Evolutionary conservation across 495 filamentous ascomycete species (phyloP).

Genomic region (Trichoderma orchidacearum): DNA sequence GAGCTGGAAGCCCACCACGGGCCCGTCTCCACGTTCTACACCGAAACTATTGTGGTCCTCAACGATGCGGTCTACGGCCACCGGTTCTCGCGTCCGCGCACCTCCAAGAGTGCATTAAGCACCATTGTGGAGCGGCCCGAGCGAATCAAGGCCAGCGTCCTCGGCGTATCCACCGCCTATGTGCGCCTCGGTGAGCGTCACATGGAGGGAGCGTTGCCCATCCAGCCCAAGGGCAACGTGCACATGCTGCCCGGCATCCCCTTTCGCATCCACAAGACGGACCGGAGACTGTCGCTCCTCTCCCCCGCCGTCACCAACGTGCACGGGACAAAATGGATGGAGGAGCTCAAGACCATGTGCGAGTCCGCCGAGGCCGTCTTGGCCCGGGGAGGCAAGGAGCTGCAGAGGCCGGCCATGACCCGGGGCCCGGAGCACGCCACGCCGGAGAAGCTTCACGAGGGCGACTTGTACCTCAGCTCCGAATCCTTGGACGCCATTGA

Average conservation of each 20-base stretch:
- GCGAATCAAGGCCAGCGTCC: slow-evolving; percentile 67
- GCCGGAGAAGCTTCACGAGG: slow-evolving; percentile 51
- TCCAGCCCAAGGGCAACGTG: slow-evolving; percentile 36
- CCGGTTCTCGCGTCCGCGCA: slow-evolving; percentile 69
- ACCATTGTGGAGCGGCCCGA: slow-evolving; percentile 88
- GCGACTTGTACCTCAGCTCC: slow-evolving; percentile 77
- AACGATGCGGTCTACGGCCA: slow-evolving; percentile 94
- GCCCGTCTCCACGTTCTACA: slow-evolving; percentile 23
- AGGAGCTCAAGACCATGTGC: slow-evolving; percentile 77
- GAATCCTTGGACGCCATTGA: slow-evolving; percentile 80
- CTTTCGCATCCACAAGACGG: slow-evolving; percentile 68
- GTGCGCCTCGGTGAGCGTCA: slow-evolving; percentile 74
- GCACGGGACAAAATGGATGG: slow-evolving; percentile 82
- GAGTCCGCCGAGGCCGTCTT: slow-evolving; percentile 60
- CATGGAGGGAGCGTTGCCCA: slow-evolving; percentile 51
- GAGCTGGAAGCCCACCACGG: slow-evolving; percentile 53
- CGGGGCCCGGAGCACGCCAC: slow-evolving; percentile 30
- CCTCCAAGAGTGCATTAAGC: slow-evolving; percentile 46
- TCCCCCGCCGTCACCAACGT: slow-evolving; percentile 66
- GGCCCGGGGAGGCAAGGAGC: slow-evolving; percentile 58
- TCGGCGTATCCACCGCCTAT: slow-evolving; percentile 80
- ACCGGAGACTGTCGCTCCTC: slow-evolving; percentile 45
- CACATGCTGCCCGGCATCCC: slow-evolving; percentile 45
- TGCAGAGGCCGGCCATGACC: slow-evolving; percentile 44
- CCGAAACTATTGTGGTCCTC: slow-evolving; percentile 67